Percentiles rank a stretch among this genome's conserved stretches.
These are phyloP conservation scores for Oleoguttula mirabilis DNA, from an alignment of 495 filamentous ascomycete genomes.

Conservation along the genomic window DNA sequence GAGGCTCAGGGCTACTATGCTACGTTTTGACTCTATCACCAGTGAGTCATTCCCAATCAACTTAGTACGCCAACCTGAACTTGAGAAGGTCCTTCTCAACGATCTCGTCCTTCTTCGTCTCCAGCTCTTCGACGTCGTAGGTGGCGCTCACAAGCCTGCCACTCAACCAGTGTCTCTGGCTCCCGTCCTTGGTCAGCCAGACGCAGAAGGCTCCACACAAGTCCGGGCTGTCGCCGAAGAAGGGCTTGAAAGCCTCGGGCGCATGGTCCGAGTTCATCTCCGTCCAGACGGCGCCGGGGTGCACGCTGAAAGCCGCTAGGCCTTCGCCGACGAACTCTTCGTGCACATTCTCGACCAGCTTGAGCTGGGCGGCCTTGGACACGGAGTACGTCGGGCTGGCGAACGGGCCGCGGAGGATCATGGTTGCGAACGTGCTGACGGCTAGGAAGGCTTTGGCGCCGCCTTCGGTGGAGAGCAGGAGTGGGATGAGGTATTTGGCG, in stretches of 20 bases:
- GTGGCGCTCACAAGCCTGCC: constrained; percentile 35
- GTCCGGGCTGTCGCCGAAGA: constrained; percentile 20
- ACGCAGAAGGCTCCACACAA: constrained; percentile 22
- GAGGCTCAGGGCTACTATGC: too few species aligned
- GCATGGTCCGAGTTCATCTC: constrained; percentile 19
- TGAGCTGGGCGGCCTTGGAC: constrained; percentile 22
- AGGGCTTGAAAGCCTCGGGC: constrained; percentile 21
- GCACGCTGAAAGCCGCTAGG: constrained; percentile 15
- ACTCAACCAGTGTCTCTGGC: constrained; percentile 23
- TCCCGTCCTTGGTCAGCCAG: constrained; percentile 11
- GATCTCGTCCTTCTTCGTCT: constrained; percentile 23
- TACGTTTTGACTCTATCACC: too few species aligned
- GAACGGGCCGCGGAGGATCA: constrained; percentile 21
- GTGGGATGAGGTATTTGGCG: constrained; percentile 21
- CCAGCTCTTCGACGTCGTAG: constrained; percentile 26
- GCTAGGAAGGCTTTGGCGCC: constrained; percentile 28
- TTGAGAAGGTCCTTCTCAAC: constrained; percentile 23
- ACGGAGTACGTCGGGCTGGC: constrained; percentile 29
- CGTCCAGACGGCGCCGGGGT: constrained; percentile 23
- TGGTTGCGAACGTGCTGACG: constrained; percentile 23
- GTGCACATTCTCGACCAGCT: constrained; percentile 19
- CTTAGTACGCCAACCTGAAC: too few species aligned
- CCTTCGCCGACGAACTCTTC: constrained; percentile 20
- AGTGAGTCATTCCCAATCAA: too few species aligned
- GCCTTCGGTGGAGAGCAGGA: constrained; percentile 14